Evolutionary conservation across 441 rosid genomes (phyloP), one percentile per base, ranked within the genome.

Genomic region (Melastoma candidum): DNA sequence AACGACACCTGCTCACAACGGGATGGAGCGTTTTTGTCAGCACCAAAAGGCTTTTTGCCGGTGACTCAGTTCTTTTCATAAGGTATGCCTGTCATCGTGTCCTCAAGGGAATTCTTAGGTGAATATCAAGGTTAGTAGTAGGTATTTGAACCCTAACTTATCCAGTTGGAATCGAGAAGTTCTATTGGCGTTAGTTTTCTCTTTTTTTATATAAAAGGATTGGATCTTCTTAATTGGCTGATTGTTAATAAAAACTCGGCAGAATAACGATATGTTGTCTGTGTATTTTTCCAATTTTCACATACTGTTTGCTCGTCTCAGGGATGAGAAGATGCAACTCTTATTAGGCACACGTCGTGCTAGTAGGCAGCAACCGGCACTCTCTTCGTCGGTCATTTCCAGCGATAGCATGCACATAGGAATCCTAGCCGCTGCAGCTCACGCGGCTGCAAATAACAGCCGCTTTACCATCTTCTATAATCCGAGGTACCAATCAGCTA

Each of bases 11-110:
- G 68, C 80, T 90, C 52, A 90, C 97, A 56, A 84, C 92, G 26
- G 97, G 97, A 27, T 90, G 97, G 97, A 90, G 97, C 61, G 84
- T 90, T 14, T 87, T 90, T 72, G 92, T 90, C 26, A 84, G 93
- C 82, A 81, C 84, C 10, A 90, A 90, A 68, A 79, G 96, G 61
- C 97, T 90, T 50, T 76, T 84, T 61, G 90, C 97, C 53, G 96
- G 97, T 26, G 97, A 90, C 68, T 84, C 97, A 14, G 97, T 90
- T 67, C 79, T 90, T 41, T 87, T 87, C 55, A 78, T 90, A 56
- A 83, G 97, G 96, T 90, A 69, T 63, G 62, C 50, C 3, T 22
- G 47, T 7, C 39, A 32, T 32, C 1, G 8, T 1, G 1, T 32
- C 39, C 39, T 32, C 39, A 32, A 32, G 39, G 8, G 39, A 32